phyloP scores from a whole-genome alignment of 208 protist genomes.

The Leishmania guyanensis region DNA sequence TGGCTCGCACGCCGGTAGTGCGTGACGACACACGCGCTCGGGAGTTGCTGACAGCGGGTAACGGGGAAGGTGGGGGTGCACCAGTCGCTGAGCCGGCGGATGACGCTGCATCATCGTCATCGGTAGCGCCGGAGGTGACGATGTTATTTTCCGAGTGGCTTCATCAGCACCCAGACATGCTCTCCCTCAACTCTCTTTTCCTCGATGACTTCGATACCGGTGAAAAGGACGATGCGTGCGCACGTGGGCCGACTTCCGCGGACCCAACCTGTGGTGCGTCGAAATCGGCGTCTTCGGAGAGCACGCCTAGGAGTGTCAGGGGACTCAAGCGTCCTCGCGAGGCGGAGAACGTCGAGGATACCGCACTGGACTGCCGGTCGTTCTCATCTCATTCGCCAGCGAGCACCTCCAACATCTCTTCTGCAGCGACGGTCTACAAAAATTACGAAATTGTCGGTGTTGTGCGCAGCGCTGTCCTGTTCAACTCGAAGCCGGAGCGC shows the following conservation, averaged over 20 bases:
- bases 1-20: background rate
- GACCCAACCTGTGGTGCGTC: background rate
- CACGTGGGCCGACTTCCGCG: background rate
- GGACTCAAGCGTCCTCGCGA: slow-evolving; percentile 22
- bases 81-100: background rate
- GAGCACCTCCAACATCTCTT: background rate
- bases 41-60: background rate
- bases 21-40: background rate
- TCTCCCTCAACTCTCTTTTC: slow-evolving; percentile 48
- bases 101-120: background rate
- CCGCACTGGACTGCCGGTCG: background rate
- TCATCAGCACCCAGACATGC: slow-evolving; percentile 46
- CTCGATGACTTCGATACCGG: slow-evolving; percentile 11
- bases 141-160: slow-evolving; percentile 62
- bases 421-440: slow-evolving; percentile 19
- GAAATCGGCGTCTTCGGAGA: no score
- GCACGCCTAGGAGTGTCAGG: no score
- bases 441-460: slow-evolving; percentile 78
- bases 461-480: slow-evolving; percentile 55
- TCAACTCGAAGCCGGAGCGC: slow-evolving; percentile 77
- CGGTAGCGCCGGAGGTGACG: slow-evolving; percentile 1
- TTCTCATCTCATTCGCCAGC: background rate
- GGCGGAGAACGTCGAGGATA: background rate
- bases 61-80: background rate
- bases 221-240: background rate